phyloP scores from a whole-genome alignment of 164 flowering plant genomes.

The Stephania yunnanensis region DNA sequence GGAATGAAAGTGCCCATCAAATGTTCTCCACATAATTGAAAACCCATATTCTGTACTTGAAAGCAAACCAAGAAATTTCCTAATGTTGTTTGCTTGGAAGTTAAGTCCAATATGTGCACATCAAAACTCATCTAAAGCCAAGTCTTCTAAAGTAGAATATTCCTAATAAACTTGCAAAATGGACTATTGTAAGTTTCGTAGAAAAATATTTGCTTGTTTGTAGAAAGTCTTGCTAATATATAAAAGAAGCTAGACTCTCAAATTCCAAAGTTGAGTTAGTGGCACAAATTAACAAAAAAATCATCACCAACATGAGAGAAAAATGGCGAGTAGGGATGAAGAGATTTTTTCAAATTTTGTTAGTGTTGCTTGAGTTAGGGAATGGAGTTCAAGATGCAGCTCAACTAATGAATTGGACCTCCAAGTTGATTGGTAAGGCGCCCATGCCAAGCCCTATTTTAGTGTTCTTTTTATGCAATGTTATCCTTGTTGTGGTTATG shows the following conservation, averaged over 20 bases:
- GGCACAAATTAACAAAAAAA: not conserved
- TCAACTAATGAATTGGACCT: conserved; percentile 3
- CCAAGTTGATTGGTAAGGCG: conserved; percentile 1
- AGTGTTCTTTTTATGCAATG: conserved; percentile 17
- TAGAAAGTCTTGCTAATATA: not conserved
- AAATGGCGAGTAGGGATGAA: too few species aligned
- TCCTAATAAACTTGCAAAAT: not conserved
- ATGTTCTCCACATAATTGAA: not conserved
- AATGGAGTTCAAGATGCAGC: not conserved
- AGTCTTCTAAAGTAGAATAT: not conserved
- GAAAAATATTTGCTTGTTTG: not conserved
- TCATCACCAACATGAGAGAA: too few species aligned
- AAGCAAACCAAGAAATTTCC: not conserved
- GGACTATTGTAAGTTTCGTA: conserved; percentile 4
- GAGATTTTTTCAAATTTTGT: too few species aligned
- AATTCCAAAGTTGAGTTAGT: not conserved
- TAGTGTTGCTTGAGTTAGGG: too few species aligned
- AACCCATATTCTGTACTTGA: not conserved
- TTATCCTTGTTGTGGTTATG: conserved; percentile 14
- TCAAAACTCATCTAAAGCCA: not conserved
- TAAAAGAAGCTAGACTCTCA: not conserved
- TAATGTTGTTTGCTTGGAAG: not conserved
- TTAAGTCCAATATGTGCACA: not conserved
- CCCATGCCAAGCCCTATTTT: conserved; percentile 9
- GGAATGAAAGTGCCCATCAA: not conserved